These are phyloP conservation scores for Cryptosporidium ryanae DNA, from an alignment of 169 alveolate species.

Conservation along the genomic window DNA sequence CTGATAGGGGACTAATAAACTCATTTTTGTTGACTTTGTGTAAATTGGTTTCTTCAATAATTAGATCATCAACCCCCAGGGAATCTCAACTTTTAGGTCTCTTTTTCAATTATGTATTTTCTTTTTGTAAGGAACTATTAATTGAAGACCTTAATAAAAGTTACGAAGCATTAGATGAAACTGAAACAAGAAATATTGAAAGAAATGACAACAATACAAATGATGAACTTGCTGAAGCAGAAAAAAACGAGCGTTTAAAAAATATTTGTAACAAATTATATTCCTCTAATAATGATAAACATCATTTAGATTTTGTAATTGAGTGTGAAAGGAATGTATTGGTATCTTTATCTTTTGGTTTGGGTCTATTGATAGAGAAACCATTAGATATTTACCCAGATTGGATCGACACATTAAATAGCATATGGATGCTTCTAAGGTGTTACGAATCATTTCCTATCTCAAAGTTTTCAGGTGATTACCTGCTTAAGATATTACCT, in stretches of 20 bases:
- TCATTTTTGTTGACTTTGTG: slow-evolving; percentile 8
- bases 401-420: slow-evolving; percentile 50
- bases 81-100: slow-evolving; percentile 57
- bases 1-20: not conserved
- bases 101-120: slow-evolving; percentile 31
- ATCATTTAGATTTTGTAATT: not conserved
- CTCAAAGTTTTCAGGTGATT: slow-evolving; percentile 32
- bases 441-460: slow-evolving; percentile 56
- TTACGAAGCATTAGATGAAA: not conserved
- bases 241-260: not conserved
- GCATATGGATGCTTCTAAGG: slow-evolving; percentile 52
- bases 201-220: not conserved
- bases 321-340: slow-evolving; percentile 54
- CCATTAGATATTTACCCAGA: slow-evolving; percentile 10
- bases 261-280: not conserved
- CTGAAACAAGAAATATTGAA: not conserved
- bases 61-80: slow-evolving; percentile 60
- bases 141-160: not conserved
- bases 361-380: slow-evolving; percentile 34
- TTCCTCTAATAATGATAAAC: not conserved
- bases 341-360: slow-evolving; percentile 60
- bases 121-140: not conserved
- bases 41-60: slow-evolving; percentile 15
- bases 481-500: slow-evolving; percentile 19
- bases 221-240: not conserved